These are phyloP conservation scores for Sisymbrium altissimum DNA, from an alignment of 345 rosid genomes.

Conservation along the genomic window DNA sequence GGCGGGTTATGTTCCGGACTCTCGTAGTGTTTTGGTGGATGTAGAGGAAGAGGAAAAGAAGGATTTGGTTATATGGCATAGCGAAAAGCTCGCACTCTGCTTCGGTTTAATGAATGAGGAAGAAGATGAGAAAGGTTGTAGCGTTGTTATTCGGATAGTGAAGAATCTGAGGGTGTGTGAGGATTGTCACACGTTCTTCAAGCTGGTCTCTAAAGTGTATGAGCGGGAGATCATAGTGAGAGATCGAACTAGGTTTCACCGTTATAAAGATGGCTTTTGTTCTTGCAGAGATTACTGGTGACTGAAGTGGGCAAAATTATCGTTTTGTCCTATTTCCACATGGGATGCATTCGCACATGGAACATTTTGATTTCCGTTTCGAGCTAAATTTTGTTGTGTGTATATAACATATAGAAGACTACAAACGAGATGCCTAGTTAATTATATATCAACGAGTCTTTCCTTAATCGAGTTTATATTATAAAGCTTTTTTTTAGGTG, in stretches of 20 bases:
- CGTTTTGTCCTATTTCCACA: no score
- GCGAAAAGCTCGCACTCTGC: slow-evolving; percentile 22
- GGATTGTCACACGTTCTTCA: slow-evolving; percentile 37
- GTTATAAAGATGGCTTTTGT: slow-evolving; percentile 15
- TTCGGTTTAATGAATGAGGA: slow-evolving; percentile 11
- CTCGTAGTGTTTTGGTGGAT: slow-evolving; percentile 40
- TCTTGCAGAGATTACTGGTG: slow-evolving; percentile 27
- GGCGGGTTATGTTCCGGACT: slow-evolving; percentile 16
- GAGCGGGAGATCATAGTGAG: slow-evolving; percentile 10
- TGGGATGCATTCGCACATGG: no score
- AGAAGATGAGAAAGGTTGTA: not conserved
- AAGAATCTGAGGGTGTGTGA: slow-evolving; percentile 39
- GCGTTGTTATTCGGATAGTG: slow-evolving; percentile 37
- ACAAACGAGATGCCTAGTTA: no score
- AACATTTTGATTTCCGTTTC: no score
- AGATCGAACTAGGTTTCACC: slow-evolving; percentile 29
- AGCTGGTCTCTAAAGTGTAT: slow-evolving; percentile 14
- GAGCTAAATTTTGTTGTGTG: no score
- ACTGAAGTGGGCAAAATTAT: no score
- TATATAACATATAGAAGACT: no score
- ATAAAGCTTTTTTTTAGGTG: no score
- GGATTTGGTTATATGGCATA: slow-evolving; percentile 35
- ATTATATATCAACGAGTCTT: no score
- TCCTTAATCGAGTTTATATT: no score
- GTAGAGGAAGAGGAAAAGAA: slow-evolving; percentile 40